Conservation (phyloP, 495 filamentous ascomycete species). For the Penicillium manginii region DNA sequence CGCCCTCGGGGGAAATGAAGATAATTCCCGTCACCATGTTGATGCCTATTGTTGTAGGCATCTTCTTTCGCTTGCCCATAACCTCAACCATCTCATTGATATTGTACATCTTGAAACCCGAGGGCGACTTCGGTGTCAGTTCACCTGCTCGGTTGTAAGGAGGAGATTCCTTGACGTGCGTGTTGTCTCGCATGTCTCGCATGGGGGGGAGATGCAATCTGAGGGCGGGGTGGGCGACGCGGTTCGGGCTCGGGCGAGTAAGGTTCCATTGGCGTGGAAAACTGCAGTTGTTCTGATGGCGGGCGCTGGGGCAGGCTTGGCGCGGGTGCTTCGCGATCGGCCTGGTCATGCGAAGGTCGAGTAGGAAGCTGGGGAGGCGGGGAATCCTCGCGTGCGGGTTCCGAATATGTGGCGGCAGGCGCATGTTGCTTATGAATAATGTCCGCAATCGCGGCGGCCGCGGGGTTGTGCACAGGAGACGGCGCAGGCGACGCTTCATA, state of each 20-base stretch:
- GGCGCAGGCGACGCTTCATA: conserved; percentile 25
- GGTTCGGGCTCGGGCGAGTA: conserved; percentile 45
- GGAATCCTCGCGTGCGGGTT: conserved; percentile 39
- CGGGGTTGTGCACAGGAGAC: conserved; percentile 61
- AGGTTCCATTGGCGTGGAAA: conserved; percentile 56
- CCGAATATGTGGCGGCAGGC: conserved; percentile 23
- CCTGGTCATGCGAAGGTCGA: conserved; percentile 47
- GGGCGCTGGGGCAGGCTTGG: conserved; percentile 71
- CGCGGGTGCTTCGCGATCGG: conserved; percentile 64
- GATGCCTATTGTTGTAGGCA: conserved; percentile 91
- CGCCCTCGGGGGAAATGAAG: conserved; percentile 88
- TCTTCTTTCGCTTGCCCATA: conserved; percentile 96
- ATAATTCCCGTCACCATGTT: conserved; percentile 85
- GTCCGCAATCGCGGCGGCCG: conserved; percentile 70
- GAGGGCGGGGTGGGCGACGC: conserved; percentile 32
- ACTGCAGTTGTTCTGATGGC: conserved; percentile 54
- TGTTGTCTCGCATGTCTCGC: conserved; percentile 30
- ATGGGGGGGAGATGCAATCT: conserved; percentile 23
- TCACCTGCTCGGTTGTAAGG: conserved; percentile 59
- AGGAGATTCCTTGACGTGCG: conserved; percentile 56
- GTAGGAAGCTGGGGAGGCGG: conserved; percentile 46
- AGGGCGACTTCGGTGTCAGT: conserved; percentile 59
- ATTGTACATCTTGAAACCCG: conserved; percentile 89
- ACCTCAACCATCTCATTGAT: conserved; percentile 95
- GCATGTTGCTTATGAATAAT: conserved; percentile 65